Evolutionary conservation across 2,329 filamentous ascomycete genomes (phyloP).

Genomic region (Claviceps africana): DNA sequence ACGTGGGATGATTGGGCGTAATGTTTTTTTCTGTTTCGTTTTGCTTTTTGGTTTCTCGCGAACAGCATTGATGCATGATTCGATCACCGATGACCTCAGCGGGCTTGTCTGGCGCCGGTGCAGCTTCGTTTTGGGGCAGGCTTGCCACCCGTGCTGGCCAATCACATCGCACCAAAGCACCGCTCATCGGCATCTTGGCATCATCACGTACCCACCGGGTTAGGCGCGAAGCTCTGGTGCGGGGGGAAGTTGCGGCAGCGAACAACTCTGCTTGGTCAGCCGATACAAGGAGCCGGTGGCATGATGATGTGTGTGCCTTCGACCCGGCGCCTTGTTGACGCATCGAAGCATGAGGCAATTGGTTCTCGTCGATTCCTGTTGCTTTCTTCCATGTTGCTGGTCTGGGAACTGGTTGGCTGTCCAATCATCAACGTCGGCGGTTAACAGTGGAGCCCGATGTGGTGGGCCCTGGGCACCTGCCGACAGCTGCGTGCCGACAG

Average conservation of each 20-base stretch:
- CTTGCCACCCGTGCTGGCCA: background rate
- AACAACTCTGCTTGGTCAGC: no score
- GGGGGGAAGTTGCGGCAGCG: no score
- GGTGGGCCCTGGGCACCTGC: background rate
- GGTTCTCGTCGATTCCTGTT: background rate
- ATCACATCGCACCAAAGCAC: background rate
- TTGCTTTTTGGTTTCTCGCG: background rate
- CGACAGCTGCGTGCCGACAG: background rate
- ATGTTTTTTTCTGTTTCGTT: background rate
- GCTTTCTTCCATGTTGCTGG: no score
- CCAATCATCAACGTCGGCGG: background rate
- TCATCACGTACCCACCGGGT: background rate
- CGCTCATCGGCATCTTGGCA: background rate
- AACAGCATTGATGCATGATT: background rate
- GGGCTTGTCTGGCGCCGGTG: conserved; percentile 2
- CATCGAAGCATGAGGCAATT: background rate
- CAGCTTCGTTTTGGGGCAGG: background rate
- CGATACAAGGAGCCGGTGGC: background rate
- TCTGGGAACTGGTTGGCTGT: no score
- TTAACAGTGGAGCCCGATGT: background rate
- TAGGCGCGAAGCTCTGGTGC: background rate
- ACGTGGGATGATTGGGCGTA: background rate
- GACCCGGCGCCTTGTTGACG: background rate
- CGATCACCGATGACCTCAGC: conserved; percentile 6
- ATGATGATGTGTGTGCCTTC: background rate